Base-by-base conservation (phyloP, 129 eudicot genomes). In the Gnaphalium uliginosum region DNA sequence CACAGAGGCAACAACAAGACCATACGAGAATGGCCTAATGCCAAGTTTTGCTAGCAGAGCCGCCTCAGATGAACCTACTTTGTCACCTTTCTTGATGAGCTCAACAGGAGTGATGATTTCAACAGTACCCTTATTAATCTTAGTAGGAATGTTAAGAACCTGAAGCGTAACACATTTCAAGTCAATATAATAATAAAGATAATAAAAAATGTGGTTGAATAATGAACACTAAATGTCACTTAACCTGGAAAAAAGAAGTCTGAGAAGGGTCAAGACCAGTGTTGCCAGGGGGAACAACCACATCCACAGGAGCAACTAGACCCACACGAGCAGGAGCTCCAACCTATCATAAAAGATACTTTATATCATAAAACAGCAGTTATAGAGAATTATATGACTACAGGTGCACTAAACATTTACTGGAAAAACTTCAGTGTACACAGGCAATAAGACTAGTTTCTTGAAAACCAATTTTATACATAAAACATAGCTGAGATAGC, bases 291-390 rank as follows among this genome's bases (percentile, higher is more conserved):
- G 91, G 93, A 27, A 92, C 97, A 65, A 92, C 91, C 5, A 92
- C 96, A 81, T 92, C 96, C 66, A 85, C 82, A 0, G 93, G 97
- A 46, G 97, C 97, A 4, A 89, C 85, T 74, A 92, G 71, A 63
- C 97, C 97, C 53, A 87, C 97, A 82, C 93, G 91, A 70, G 97
- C 96, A 61, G 96, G 97, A 41, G 96, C 96, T 85, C 96, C 97
- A 64, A 92, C 96, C 96, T 91, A 14, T 10, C 8, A 11, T 5
- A 43, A 3, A 23, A 18, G 2, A 46, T 4, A 25, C 6, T 13
- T 4, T 21, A 72, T 72, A 14, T 30, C 11, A 5, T 15, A 18
- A 50, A 25, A 51, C 6, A 19, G 10, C n/a, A 13, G 22, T 66
- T 21, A n/a, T 13, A 11, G n/a, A 13, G 3, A 33, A 1, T 33